Evolutionary conservation across 805 yeast genomes (phyloP).

Genomic region (Suhomyces xylopsoci): DNA sequence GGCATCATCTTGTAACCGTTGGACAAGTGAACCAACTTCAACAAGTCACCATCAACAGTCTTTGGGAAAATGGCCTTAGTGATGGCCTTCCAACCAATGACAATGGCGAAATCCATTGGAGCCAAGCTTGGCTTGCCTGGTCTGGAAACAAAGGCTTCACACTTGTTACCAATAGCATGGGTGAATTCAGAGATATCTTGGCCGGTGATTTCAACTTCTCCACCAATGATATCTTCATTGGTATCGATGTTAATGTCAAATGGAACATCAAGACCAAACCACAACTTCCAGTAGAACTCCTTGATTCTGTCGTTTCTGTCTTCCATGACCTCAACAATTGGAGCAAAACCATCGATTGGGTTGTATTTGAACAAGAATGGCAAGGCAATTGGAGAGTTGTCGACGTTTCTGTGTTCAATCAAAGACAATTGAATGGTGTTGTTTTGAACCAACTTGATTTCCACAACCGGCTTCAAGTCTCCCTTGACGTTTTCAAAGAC

Average conservation of each 20-base stretch:
- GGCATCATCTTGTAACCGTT: slow-evolving; percentile 92
- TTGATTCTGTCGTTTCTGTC: slow-evolving; percentile 92
- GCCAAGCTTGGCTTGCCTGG: slow-evolving; percentile 82
- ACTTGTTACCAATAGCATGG: slow-evolving; percentile 94
- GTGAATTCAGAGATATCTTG: slow-evolving; percentile 87
- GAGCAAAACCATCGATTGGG: slow-evolving; percentile 91
- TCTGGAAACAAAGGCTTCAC: slow-evolving; percentile 92
- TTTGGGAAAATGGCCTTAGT: slow-evolving; percentile 98
- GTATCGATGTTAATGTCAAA: slow-evolving; percentile 73
- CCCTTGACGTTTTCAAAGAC: slow-evolving; percentile 75
- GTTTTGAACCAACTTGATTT: slow-evolving; percentile 49
- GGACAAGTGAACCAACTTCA: slow-evolving; percentile 90
- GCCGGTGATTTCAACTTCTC: slow-evolving; percentile 61
- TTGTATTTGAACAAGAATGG: slow-evolving; percentile 75
- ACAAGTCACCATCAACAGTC: slow-evolving; percentile 92
- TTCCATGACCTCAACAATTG: slow-evolving; percentile 84
- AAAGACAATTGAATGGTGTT: slow-evolving; percentile 64
- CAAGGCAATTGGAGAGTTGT: slow-evolving; percentile 68
- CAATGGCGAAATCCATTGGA: slow-evolving; percentile 99
- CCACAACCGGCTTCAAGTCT: slow-evolving; percentile 61
- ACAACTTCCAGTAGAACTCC: slow-evolving; percentile 93
- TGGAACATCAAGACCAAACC: slow-evolving; percentile 71
- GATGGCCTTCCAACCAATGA: slow-evolving; percentile 97
- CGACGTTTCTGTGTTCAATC: slow-evolving; percentile 86
- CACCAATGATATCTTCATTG: slow-evolving; percentile 68